Evolutionary conservation across 164 flowering plant species (phyloP), one percentile per base, ranked within the genome.

Genomic region (Vitis amurensis): DNA sequence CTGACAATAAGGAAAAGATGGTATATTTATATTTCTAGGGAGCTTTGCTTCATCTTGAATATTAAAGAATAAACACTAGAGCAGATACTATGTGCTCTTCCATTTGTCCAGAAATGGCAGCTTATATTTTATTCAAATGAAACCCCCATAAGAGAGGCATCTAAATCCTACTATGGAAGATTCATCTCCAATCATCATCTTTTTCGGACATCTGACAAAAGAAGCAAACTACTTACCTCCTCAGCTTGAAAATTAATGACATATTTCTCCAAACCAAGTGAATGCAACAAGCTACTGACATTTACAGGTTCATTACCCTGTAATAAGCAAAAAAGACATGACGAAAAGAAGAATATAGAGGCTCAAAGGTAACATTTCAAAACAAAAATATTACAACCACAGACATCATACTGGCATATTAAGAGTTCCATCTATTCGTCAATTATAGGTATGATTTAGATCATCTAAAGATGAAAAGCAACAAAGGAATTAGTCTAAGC

Each of bases 181-280:
- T 16, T 6, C 19, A 16, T 16, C 29, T 27, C 10, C 59, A 14
- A 19, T 19, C 23, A 57, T 55, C 50, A 37, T 44, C 27, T 23
- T 63, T 30, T 50, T 10, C 49, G 11, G 15, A 53, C 19, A 48
- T 37, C 13, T 58, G 13, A 63, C 29, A 48, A 23, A 23, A 56
- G 27, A 48, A 69, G 59, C 31, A 66, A 31, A 47, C 11, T 13
- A 68, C 83, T 77, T 55, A 84, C 88, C 67, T 84, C 88, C 72
- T 84, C 88, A 47, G 85, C 88, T 68, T 75, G 84, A 65, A 84
- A 84, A 66, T 13, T 17, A 76, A 82, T 77, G 59, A 68, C 68
- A 61, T 84, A 84, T 62, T 84, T 84, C 44, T 71, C 78, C 67
- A 84, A 66, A 58, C 82, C 84, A 62, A 84, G 84, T 37, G 82